phyloP scores from a whole-genome alignment of 306 rosid genomes.

The Myrica gale region DNA sequence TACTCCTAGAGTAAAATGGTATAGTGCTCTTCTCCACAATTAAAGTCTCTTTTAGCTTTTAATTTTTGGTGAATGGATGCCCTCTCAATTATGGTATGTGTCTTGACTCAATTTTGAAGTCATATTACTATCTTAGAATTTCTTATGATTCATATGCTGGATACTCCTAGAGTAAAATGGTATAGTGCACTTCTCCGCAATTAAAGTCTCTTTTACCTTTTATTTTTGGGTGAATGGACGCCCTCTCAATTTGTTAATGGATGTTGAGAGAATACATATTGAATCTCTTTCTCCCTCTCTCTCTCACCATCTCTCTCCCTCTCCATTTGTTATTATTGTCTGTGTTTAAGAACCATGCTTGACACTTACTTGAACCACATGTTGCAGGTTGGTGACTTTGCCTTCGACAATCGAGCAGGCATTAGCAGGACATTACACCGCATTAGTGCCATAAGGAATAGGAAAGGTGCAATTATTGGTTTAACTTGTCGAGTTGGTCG shows the following conservation, averaged over 20 bases:
- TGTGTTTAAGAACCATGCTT: conserved; percentile 13
- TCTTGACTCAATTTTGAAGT: background rate
- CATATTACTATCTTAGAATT: background rate
- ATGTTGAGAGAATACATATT: background rate
- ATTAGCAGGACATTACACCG: conserved; percentile 93
- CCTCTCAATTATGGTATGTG: background rate
- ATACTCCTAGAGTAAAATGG: background rate
- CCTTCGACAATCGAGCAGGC: conserved; percentile 88
- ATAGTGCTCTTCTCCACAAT: background rate
- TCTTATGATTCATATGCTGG: background rate
- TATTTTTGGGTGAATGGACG: conserved; percentile 1
- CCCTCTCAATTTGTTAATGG: background rate
- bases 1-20: background rate
- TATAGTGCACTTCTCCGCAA: background rate
- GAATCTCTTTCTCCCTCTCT: background rate
- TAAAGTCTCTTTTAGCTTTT: background rate
- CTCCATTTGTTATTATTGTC: conserved; percentile 7
- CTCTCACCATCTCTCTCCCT: background rate
- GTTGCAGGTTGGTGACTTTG: conserved; percentile 89
- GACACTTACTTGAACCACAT: conserved; percentile 27
- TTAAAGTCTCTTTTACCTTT: background rate
- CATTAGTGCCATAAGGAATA: conserved; percentile 89
- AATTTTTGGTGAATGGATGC: conserved; percentile 1
- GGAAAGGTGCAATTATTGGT: conserved; percentile 84
- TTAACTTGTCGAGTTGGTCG: conserved; percentile 94